These are phyloP conservation scores for Rhynchosporium secalis DNA, from an alignment of 2,329 filamentous ascomycete genomes.

Conservation along the genomic window DNA sequence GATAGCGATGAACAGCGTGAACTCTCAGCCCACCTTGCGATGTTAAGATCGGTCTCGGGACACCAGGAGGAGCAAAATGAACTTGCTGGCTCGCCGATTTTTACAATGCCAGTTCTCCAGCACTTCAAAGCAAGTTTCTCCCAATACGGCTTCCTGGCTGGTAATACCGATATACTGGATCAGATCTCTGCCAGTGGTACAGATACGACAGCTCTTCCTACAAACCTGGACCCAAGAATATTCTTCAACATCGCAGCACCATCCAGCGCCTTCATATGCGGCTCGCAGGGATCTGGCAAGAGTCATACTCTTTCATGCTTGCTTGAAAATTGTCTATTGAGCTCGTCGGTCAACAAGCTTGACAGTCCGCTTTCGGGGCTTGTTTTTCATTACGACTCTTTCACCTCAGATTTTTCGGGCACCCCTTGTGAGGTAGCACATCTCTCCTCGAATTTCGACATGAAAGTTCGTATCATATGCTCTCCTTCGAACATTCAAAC, in stretches of 20 bases:
- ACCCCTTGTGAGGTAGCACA: conserved; percentile 55
- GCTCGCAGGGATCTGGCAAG: conserved; percentile 63
- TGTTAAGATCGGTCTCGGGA: not conserved
- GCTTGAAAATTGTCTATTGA: conserved; percentile 49
- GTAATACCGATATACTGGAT: conserved; percentile 17
- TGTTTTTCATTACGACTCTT: conserved; percentile 57
- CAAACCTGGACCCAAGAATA: conserved; percentile 37
- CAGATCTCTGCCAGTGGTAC: not conserved
- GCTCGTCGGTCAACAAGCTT: conserved; percentile 44
- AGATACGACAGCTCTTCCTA: not conserved
- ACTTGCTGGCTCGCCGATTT: conserved; percentile 24
- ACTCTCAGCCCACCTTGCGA: conserved; percentile 11
- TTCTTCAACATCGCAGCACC: conserved; percentile 56
- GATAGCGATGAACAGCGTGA: not conserved
- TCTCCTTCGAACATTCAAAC: conserved; percentile 48
- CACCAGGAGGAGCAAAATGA: conserved; percentile 12
- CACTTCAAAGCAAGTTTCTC: conserved; percentile 22
- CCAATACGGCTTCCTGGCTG: conserved; percentile 35
- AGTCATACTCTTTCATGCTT: conserved; percentile 60
- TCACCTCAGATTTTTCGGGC: conserved; percentile 41
- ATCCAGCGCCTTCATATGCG: conserved; percentile 62
- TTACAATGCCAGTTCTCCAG: conserved; percentile 29
- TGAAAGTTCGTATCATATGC: conserved; percentile 53
- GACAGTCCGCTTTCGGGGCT: conserved; percentile 51
- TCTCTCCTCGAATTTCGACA: conserved; percentile 46